Base-by-base conservation (phyloP, 371 early-diverging fungal genomes). In the Apophysomyces ossiformis region DNA sequence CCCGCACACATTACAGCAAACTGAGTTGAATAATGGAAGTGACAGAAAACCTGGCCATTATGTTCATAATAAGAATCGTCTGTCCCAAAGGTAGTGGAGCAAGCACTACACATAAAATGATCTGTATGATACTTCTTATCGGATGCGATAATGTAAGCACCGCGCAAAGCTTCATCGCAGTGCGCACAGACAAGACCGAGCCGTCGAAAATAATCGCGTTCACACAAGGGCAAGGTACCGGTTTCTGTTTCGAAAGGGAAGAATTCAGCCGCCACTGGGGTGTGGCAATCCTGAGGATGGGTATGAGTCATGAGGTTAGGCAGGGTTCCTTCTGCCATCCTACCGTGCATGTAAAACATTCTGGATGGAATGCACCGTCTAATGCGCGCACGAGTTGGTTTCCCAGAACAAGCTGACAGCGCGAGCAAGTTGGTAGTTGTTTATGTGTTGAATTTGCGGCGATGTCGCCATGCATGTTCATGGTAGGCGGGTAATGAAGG, bases 51-150 rank as follows among this genome's bases (percentile, higher is more conserved):
- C 59, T 93, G 85, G 47, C 89, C 89, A 46, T 96, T 90, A 65
- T 95, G 93, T 71, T 97, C 98, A 71, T 96, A 99, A 76, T 97
- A 97, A 1, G 94, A 93, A 72, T 96, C 98, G 58, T 95, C 91
- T 43, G 95, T 94, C 0, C 96, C 95, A 82, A 99, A 99, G 36
- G 93, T 90, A 7, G 90, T 93, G 13, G 92, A 84, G 65, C 99
- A 99, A 35, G 92, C 90, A 26, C 93, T 90, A 76, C 99, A 99
- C 41, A 93, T 93, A 71, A 98, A 98, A 74, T 98, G 99, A 66
- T 98, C 95, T 44, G 95, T 85, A 68, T 98, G 98, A 73, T 93
- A 99, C 73, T 95, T 97, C 76, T 89, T 89, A 58, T 90, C 92
- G 57, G 95, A 78, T 0, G 97, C 99, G 60, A 91, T 92, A 69